Percentiles rank a stretch among this genome's conserved stretches.
These are phyloP conservation scores for Trichoderma oligosporum DNA, from an alignment of 2,329 filamentous ascomycete genomes.

Conservation along the genomic window DNA sequence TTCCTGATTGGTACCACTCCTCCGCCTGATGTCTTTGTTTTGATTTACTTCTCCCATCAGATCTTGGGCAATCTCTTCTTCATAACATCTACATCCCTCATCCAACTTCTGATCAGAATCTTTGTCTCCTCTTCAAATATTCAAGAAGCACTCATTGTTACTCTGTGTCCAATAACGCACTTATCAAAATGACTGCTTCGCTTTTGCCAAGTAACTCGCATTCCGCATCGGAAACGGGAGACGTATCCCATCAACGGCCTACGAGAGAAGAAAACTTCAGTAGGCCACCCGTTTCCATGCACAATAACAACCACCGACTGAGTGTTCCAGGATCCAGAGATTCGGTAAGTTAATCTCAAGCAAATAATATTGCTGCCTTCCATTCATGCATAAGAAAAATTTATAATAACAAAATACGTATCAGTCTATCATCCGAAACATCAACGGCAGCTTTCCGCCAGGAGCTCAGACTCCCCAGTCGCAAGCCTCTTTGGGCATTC, in stretches of 20 bases:
- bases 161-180: background rate
- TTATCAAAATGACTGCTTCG: background rate
- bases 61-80: background rate
- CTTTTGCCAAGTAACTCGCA: background rate
- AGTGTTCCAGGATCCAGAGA: conserved; percentile 27
- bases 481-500: conserved; percentile 29
- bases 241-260: conserved; percentile 11
- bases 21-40: too few relatives aligned
- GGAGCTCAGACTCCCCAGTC: conserved; percentile 34
- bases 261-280: conserved; percentile 10
- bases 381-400: background rate
- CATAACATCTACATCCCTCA: background rate
- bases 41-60: too few relatives aligned
- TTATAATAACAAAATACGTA: background rate
- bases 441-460: conserved; percentile 32
- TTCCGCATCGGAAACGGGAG: conserved; percentile 4
- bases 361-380: background rate
- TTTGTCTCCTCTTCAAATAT: background rate
- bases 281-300: conserved; percentile 20
- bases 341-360: conserved; percentile 26
- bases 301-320: conserved; percentile 20
- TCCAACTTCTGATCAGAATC: background rate
- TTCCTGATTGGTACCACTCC: background rate
- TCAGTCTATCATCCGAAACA: conserved; percentile 35
- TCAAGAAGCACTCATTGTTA: background rate